These are phyloP conservation scores for Larix kaempferi DNA, from an alignment of 75 land plant species.

Conservation along the genomic window DNA sequence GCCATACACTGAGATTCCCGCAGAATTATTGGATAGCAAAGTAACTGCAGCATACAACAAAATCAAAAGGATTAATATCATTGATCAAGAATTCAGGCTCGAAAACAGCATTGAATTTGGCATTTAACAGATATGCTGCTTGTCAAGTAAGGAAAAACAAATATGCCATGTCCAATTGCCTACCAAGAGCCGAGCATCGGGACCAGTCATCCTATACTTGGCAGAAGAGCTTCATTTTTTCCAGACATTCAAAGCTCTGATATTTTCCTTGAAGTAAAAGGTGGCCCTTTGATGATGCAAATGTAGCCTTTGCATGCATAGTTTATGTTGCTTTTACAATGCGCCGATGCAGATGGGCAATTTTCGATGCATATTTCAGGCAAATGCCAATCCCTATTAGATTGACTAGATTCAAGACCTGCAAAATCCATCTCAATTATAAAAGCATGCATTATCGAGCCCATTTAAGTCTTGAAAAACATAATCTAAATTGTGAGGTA, in stretches of 20 bases:
- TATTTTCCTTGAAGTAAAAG: neutral
- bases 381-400: slow-evolving; percentile 18
- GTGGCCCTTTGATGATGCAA: slow-evolving; percentile 3
- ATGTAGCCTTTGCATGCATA: slow-evolving; percentile 22
- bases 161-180: neutral
- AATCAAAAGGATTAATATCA: no score
- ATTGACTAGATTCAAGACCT: slow-evolving; percentile 20
- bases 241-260: neutral
- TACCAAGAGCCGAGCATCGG: no score
- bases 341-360: slow-evolving; percentile 28
- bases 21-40: slow-evolving; percentile 15
- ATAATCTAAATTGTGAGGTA: no score
- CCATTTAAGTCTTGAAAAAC: no score
- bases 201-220: slow-evolving; percentile 15
- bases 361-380: slow-evolving; percentile 18
- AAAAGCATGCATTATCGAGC: no score
- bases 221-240: slow-evolving; percentile 4
- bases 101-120: no score
- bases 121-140: no score
- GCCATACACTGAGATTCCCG: slow-evolving; percentile 34
- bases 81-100: no score
- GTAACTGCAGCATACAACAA: slow-evolving; percentile 15
- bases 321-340: slow-evolving; percentile 20
- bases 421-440: no score
- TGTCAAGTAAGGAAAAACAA: neutral